Conservation (phyloP, 176 grass and related monocot genomes). For the Metroxylon sagu region DNA sequence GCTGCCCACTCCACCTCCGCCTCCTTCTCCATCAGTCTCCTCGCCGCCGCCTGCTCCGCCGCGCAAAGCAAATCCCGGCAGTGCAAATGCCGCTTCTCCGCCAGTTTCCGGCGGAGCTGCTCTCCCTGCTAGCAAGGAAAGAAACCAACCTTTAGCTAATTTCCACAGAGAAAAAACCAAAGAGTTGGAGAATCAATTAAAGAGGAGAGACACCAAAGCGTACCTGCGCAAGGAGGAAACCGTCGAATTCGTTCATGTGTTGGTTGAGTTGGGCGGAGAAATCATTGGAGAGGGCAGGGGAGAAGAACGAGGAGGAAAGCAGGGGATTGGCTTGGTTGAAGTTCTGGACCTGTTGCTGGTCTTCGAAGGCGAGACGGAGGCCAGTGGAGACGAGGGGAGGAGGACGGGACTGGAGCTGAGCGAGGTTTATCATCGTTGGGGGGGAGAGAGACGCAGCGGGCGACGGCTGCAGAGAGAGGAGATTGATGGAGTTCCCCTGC, state of each 20-base stretch:
- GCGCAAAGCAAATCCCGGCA: constrained; percentile 26
- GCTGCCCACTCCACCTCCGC: constrained; percentile 37
- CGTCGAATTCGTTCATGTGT: constrained; percentile 51
- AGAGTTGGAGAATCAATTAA: background rate
- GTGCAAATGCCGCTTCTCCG: constrained; percentile 35
- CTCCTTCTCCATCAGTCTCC: constrained; percentile 49
- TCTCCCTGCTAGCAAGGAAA: constrained; percentile 30
- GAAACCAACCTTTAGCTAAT: background rate
- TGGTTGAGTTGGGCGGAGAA: constrained; percentile 48
- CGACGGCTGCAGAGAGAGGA: constrained; percentile 30
- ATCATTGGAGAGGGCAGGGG: constrained; percentile 29
- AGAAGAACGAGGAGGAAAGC: constrained; percentile 17
- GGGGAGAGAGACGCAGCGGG: background rate
- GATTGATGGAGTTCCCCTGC: background rate
- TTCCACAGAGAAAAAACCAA: too few relatives aligned
- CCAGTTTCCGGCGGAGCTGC: constrained; percentile 34
- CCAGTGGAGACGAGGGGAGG: constrained; percentile 57
- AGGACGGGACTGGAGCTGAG: constrained; percentile 34
- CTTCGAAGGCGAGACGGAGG: constrained; percentile 63
- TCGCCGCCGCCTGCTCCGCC: constrained; percentile 26
- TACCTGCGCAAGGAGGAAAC: constrained; percentile 66
- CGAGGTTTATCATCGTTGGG: constrained; percentile 21
- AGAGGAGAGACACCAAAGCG: background rate
- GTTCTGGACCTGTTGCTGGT: constrained; percentile 44
- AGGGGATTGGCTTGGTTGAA: constrained; percentile 24